Conservation (phyloP, 345 rosid genomes). For the Cardiospermum halicacabum region DNA sequence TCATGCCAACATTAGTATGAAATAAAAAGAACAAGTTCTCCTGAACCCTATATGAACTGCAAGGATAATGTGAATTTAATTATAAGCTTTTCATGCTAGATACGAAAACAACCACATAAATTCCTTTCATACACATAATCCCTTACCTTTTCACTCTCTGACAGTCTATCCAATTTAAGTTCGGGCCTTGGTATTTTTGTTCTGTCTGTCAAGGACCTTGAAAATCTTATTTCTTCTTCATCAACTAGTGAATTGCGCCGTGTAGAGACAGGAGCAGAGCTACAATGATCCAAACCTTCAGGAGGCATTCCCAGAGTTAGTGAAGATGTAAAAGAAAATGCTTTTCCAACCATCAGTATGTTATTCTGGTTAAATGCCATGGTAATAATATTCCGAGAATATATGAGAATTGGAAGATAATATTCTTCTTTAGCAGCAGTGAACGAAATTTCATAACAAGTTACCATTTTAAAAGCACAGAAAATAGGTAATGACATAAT, state of each 20-base stretch:
- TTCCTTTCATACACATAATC: slow-evolving; percentile 12
- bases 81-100: slow-evolving; percentile 63
- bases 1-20: background rate
- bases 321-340: background rate
- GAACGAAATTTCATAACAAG: background rate
- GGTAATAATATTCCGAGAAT: background rate
- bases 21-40: background rate
- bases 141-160: slow-evolving; percentile 79
- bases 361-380: background rate
- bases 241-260: slow-evolving; percentile 31
- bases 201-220: slow-evolving; percentile 74
- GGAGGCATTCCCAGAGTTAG: slow-evolving; percentile 29
- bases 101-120: background rate
- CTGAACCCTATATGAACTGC: background rate
- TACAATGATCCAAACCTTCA: slow-evolving; percentile 66
- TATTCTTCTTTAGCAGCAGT: background rate
- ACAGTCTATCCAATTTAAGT: slow-evolving; percentile 60
- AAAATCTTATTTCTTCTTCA: slow-evolving; percentile 39
- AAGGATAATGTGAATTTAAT: background rate
- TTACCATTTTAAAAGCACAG: background rate
- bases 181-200: slow-evolving; percentile 40
- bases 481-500: background rate
- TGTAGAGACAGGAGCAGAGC: slow-evolving; percentile 43
- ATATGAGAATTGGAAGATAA: background rate
- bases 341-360: background rate